Conservation (phyloP, 202 grass and related monocot species). For the Brachypodium distachyon region DNA sequence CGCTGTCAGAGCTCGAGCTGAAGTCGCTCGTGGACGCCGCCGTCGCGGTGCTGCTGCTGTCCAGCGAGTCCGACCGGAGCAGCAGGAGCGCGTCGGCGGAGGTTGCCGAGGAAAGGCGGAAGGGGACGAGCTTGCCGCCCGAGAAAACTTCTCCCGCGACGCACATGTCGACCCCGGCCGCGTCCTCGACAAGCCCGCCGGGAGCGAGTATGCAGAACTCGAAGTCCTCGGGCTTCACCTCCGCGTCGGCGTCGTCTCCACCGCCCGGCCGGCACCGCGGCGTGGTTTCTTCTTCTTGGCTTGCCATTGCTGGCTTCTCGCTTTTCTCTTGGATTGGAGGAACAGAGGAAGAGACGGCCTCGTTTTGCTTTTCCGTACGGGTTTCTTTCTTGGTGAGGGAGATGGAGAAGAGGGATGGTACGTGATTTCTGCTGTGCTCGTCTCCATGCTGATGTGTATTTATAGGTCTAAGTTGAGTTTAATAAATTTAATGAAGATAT, state of each 20-base stretch:
- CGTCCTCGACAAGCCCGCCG: constrained; percentile 18
- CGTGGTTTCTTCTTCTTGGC: neutral
- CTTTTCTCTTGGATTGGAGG: neutral
- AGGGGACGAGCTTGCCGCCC: constrained; percentile 60
- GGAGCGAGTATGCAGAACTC: constrained; percentile 56
- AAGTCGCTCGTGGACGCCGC: neutral
- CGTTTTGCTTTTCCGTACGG: constrained; percentile 6
- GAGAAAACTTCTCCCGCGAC: constrained; percentile 76
- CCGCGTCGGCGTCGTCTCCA: neutral
- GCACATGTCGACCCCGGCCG: constrained; percentile 40
- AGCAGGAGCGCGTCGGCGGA: constrained; percentile 6
- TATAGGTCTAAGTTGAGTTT: too few relatives aligned
- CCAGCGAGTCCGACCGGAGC: constrained; percentile 13
- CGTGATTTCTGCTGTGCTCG: neutral
- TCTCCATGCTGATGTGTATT: neutral
- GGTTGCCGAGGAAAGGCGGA: constrained; percentile 47
- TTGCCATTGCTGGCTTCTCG: constrained; percentile 2
- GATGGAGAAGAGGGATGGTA: neutral
- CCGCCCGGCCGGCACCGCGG: neutral
- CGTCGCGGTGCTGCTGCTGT: constrained; percentile 7
- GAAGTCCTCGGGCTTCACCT: constrained; percentile 43
- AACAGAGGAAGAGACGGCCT: neutral
- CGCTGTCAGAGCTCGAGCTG: constrained; percentile 39
- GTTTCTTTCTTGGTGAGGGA: neutral
- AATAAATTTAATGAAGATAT: too few relatives aligned